Percentiles rank a stretch among this genome's conserved stretches.
phyloP scores from a whole-genome alignment of 73 alveolate species.

The Tetrahymena thermophila region DNA sequence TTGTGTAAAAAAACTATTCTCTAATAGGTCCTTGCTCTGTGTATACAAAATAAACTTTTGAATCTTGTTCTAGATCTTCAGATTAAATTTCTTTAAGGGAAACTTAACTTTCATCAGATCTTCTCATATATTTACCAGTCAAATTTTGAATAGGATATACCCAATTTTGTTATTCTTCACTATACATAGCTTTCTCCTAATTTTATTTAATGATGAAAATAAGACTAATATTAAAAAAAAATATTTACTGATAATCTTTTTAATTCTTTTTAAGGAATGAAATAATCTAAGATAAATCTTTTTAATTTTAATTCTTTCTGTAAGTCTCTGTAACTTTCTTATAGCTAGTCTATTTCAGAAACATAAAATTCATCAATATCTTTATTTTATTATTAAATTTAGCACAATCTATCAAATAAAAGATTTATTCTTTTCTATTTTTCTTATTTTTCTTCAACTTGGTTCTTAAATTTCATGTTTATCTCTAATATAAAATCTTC shows the following conservation, averaged over 20 bases:
- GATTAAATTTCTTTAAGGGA: neutral
- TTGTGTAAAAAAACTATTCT: neutral
- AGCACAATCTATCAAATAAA: slow-evolving; percentile 5
- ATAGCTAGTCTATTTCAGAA: neutral
- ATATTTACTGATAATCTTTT: neutral
- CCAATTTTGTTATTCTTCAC: neutral
- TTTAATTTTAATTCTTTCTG: neutral
- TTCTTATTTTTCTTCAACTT: neutral
- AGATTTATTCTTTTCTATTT: neutral
- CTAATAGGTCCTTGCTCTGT: neutral
- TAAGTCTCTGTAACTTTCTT: neutral
- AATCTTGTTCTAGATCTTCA: neutral
- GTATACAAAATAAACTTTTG: neutral
- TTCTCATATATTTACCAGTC: neutral
- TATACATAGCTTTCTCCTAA: neutral
- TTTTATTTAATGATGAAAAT: too few relatives aligned
- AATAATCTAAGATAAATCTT: neutral
- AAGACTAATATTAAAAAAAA: too few relatives aligned
- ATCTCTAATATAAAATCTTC: slow-evolving; percentile 4
- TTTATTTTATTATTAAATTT: neutral
- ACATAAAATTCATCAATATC: neutral
- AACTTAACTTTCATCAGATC: neutral
- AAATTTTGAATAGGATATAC: neutral
- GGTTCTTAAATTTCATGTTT: neutral
- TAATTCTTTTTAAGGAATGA: neutral